Conservation (phyloP, 306 rosid genomes). For the Pterocarpus santalinus region DNA sequence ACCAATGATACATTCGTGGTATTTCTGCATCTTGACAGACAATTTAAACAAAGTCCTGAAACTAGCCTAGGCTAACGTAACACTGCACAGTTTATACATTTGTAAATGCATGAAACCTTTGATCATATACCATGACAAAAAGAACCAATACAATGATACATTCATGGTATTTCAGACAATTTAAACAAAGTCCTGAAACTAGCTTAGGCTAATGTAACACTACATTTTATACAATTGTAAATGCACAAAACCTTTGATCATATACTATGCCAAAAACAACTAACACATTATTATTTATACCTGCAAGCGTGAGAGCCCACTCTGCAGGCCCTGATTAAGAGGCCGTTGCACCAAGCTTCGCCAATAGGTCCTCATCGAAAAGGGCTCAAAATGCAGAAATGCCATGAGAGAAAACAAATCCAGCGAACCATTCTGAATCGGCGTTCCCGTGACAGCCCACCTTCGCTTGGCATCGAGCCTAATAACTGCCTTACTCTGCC, state of each 20-base stretch:
- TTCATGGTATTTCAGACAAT: too few species aligned
- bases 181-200: neutral
- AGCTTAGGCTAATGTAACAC: neutral
- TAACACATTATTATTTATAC: conserved; percentile 49
- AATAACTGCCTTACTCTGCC: conserved; percentile 63
- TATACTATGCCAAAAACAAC: neutral
- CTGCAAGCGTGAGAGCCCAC: conserved; percentile 77
- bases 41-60: neutral
- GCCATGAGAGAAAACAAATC: conserved; percentile 86
- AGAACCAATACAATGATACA: neutral
- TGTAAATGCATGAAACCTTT: neutral
- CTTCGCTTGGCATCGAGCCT: conserved; percentile 62
- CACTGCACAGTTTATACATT: neutral
- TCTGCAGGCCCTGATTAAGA: conserved; percentile 55
- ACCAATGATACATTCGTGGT: neutral
- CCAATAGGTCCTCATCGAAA: conserved; percentile 75
- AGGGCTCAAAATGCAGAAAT: conserved; percentile 79
- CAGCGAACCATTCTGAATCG: conserved; percentile 73
- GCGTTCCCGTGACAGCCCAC: conserved; percentile 93
- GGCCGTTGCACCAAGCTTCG: conserved; percentile 77
- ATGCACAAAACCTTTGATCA: conserved; percentile 6
- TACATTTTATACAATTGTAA: neutral
- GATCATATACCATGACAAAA: neutral
- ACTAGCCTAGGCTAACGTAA: neutral
- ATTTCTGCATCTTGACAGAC: neutral